Percentiles rank a stretch among this genome's conserved stretches.
phyloP scores from a whole-genome alignment of 2,329 filamentous ascomycete genomes.

The Aspergillus fijiensis region DNA sequence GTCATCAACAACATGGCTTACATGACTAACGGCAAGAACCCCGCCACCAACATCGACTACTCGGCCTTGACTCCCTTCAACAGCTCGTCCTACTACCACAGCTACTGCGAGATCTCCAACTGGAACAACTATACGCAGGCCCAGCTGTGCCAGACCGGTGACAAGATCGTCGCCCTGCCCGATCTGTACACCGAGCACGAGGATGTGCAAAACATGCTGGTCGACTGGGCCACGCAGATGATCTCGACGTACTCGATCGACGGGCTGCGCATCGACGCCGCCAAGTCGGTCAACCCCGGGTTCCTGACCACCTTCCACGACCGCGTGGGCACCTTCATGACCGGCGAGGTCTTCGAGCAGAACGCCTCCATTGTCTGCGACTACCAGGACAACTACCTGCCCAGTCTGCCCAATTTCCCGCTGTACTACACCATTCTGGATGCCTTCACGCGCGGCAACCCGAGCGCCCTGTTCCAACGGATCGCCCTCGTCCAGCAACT shows the following conservation, averaged over 20 bases:
- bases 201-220: conserved; percentile 42
- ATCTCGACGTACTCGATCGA: conserved; percentile 50
- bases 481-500: conserved; percentile 25
- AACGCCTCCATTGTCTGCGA: conserved; percentile 40
- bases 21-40: conserved; percentile 28
- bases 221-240: conserved; percentile 42
- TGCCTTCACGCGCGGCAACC: conserved; percentile 35
- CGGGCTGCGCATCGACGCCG: conserved; percentile 53
- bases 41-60: conserved; percentile 27
- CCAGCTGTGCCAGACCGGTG: conserved; percentile 54
- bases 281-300: conserved; percentile 45
- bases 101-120: conserved; percentile 32
- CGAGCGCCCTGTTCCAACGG: conserved; percentile 27
- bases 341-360: conserved; percentile 48
- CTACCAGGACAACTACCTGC: conserved; percentile 42
- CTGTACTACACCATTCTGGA: conserved; percentile 39
- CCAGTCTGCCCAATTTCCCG: conserved; percentile 51
- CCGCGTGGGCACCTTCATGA: conserved; percentile 43
- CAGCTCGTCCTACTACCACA: conserved; percentile 27
- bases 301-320: conserved; percentile 44
- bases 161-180: conserved; percentile 47
- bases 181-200: conserved; percentile 49
- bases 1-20: conserved; percentile 52
- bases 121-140: conserved; percentile 37
- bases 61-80: conserved; percentile 29